phyloP scores from a whole-genome alignment of 352 stramenopile species.

The Pythium volutum region DNA sequence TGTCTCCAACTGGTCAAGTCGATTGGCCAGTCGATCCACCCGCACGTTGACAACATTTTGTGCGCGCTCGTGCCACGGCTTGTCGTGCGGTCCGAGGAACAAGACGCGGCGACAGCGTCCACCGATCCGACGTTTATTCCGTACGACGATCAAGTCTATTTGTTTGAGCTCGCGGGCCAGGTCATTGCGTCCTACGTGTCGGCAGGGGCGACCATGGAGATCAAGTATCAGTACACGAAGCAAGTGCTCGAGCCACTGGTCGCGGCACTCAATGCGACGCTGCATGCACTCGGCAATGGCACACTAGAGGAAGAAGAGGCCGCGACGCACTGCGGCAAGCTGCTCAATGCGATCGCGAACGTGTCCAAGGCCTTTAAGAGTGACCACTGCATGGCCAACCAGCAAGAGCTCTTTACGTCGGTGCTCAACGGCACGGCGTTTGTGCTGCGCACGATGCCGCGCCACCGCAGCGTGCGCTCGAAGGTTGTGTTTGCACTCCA shows the following conservation, averaged over 20 bases:
- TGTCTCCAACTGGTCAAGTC: slow-evolving; percentile 80
- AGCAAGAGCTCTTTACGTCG: slow-evolving; percentile 73
- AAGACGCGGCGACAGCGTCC: slow-evolving; percentile 30
- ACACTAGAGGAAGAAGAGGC: slow-evolving; percentile 37
- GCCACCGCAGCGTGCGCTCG: slow-evolving; percentile 52
- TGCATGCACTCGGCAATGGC: slow-evolving; percentile 32
- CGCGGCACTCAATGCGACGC: slow-evolving; percentile 52
- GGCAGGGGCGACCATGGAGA: slow-evolving; percentile 38
- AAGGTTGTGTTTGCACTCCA: slow-evolving; percentile 84
- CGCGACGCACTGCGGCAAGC: slow-evolving; percentile 45
- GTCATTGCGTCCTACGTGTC: slow-evolving; percentile 66
- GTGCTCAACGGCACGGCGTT: slow-evolving; percentile 61
- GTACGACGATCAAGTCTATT: slow-evolving; percentile 78
- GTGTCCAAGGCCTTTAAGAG: slow-evolving; percentile 82
- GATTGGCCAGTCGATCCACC: slow-evolving; percentile 59
- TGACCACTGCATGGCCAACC: slow-evolving; percentile 65
- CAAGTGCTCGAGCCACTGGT: slow-evolving; percentile 71
- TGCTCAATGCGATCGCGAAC: slow-evolving; percentile 80
- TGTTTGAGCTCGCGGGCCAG: slow-evolving; percentile 84
- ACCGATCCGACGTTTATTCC: slow-evolving; percentile 53
- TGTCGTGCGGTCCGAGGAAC: slow-evolving; percentile 41
- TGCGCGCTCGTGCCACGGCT: slow-evolving; percentile 63
- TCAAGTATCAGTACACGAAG: slow-evolving; percentile 78
- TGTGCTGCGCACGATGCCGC: slow-evolving; percentile 51
- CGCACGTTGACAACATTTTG: slow-evolving; percentile 76